A percentile compares a stretch with the other conserved stretches of the same genome.
These are phyloP conservation scores for Backusella circina DNA, from an alignment of 192 early-diverging fungal genomes.

Conservation along the genomic window DNA sequence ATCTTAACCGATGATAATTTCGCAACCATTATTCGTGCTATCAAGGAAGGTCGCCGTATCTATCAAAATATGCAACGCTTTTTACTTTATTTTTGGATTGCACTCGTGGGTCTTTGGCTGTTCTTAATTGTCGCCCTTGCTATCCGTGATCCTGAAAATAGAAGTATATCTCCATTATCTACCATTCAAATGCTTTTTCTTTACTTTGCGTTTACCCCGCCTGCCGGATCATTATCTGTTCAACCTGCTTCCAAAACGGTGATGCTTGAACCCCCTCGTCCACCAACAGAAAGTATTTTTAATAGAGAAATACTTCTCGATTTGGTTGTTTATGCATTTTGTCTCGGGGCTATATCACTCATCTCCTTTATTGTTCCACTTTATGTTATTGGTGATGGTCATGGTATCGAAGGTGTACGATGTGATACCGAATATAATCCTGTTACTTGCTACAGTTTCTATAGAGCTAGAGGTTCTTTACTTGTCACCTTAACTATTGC, in stretches of 20 bases:
- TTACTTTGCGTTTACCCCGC: conserved; percentile 75
- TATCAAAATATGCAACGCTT: conserved; percentile 78
- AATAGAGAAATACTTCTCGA: conserved; percentile 66
- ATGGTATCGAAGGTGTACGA: conserved; percentile 44
- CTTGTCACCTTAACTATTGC: conserved; percentile 47
- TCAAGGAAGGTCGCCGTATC: conserved; percentile 80
- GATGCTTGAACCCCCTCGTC: conserved; percentile 72
- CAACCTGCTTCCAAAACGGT: conserved; percentile 62
- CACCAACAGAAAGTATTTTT: conserved; percentile 63
- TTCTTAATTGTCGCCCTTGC: conserved; percentile 64
- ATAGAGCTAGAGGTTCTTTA: conserved; percentile 57
- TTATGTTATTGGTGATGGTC: conserved; percentile 48
- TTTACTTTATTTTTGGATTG: conserved; percentile 50
- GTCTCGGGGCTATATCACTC: conserved; percentile 53
- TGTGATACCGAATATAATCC: conserved; percentile 45
- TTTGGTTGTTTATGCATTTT: conserved; percentile 58
- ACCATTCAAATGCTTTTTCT: conserved; percentile 76
- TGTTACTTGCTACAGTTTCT: conserved; percentile 51
- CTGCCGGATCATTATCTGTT: conserved; percentile 67
- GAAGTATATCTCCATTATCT: conserved; percentile 69
- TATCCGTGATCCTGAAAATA: conserved; percentile 53
- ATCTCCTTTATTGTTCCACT: conserved; percentile 59
- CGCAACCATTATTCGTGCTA: conserved; percentile 74
- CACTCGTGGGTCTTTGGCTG: conserved; percentile 52
- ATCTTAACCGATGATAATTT: conserved; percentile 81